phyloP scores from a whole-genome alignment of 495 filamentous ascomycete genomes.

The Neurospora cerealis region DNA sequence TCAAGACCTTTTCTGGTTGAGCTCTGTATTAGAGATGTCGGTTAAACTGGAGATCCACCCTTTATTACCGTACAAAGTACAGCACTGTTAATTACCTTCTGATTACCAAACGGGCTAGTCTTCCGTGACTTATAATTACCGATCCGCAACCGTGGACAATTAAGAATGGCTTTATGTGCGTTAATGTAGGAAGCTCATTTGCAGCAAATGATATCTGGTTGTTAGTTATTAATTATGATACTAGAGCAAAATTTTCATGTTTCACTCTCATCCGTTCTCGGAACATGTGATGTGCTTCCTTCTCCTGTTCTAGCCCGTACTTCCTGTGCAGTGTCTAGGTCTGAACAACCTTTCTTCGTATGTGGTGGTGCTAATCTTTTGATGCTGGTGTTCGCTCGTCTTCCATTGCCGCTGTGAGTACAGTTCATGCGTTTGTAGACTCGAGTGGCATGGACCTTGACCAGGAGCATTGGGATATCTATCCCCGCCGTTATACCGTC shows the following conservation, averaged over 20 bases:
- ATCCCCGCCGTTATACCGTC: background rate
- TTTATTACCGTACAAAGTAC: conserved; percentile 16
- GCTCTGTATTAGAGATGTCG: conserved; percentile 1
- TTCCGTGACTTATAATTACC: conserved; percentile 19
- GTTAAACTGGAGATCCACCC: conserved; percentile 15
- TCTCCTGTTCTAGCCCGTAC: background rate
- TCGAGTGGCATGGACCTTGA: background rate
- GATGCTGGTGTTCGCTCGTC: background rate
- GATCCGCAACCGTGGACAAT: background rate
- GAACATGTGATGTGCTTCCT: background rate
- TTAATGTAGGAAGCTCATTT: background rate
- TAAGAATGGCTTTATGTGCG: background rate
- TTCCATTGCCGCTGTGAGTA: background rate
- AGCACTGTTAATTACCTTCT: conserved; percentile 17
- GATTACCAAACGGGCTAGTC: conserved; percentile 16
- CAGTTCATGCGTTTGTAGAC: background rate
- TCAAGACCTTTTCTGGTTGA: background rate
- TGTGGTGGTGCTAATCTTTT: background rate
- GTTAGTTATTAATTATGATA: background rate
- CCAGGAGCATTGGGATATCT: too few species aligned
- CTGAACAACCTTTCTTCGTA: background rate
- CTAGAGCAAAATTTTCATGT: background rate
- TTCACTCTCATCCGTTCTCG: background rate
- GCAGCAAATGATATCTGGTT: background rate
- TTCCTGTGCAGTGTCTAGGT: background rate